Percentiles rank a stretch among this genome's conserved stretches.
Evolutionary conservation across 169 alveolate species (phyloP).

Genomic region (Pseudocohnilembus persalinus): DNA sequence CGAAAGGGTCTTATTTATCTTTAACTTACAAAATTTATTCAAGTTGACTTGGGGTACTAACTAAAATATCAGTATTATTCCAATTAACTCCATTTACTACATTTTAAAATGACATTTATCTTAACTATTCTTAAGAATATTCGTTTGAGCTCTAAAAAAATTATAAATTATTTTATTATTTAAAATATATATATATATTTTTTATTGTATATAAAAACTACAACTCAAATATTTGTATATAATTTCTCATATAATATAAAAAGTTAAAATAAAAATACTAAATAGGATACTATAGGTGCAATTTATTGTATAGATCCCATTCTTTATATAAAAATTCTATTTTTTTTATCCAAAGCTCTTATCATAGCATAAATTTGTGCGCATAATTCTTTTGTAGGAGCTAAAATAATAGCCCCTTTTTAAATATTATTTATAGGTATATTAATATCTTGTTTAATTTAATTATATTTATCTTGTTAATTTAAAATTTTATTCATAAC

Average conservation of each 20-base stretch:
- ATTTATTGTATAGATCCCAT: constrained; percentile 16
- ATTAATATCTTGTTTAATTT: background rate
- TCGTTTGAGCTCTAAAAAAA: background rate
- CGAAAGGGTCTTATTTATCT: constrained; percentile 9
- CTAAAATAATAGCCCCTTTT: constrained; percentile 82
- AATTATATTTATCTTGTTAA: background rate
- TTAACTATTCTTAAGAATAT: background rate
- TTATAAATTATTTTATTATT: background rate
- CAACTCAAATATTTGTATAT: background rate
- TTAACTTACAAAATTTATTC: constrained; percentile 1
- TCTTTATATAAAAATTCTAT: constrained; percentile 7
- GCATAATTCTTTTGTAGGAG: constrained; percentile 93
- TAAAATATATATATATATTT: background rate
- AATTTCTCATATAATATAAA: too few species aligned
- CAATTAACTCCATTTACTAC: constrained; percentile 27
- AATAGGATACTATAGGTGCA: constrained; percentile 19
- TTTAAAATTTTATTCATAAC: constrained; percentile 79
- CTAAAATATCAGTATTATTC: constrained; percentile 2
- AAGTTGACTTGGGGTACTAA: constrained; percentile 9
- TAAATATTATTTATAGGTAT: background rate
- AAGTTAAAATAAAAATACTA: constrained; percentile 1
- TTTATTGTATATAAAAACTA: too few species aligned
- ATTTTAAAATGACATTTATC: background rate
- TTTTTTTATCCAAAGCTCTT: constrained; percentile 16
- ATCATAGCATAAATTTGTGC: constrained; percentile 87